Evolutionary conservation across 78 protist species (phyloP).

Genomic region (Acrasis kona): DNA sequence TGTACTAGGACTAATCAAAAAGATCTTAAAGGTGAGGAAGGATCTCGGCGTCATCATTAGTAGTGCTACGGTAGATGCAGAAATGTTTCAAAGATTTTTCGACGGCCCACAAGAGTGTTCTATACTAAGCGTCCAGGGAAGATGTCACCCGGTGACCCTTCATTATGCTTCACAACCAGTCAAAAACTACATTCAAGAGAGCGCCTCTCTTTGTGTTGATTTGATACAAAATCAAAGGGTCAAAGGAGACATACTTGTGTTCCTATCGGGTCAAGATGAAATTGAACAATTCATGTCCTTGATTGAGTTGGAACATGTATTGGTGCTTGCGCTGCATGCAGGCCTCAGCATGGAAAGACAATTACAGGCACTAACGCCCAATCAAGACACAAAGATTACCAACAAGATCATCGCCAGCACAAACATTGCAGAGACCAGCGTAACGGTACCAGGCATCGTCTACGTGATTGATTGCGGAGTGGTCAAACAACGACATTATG

Average conservation of each 20-base stretch:
- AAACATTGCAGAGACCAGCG: constrained; percentile 52
- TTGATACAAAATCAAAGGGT: neutral
- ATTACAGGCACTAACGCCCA: neutral
- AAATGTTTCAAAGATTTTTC: constrained; percentile 8
- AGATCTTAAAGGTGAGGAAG: neutral
- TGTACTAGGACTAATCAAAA: constrained; percentile 25
- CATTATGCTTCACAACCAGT: neutral
- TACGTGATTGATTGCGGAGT: constrained; percentile 34
- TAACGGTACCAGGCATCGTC: constrained; percentile 31
- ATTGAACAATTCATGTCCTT: constrained; percentile 12
- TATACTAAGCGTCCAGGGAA: neutral
- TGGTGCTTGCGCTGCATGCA: constrained; percentile 30
- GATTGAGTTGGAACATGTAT: neutral
- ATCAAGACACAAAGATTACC: constrained; percentile 54
- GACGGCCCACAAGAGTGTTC: constrained; percentile 49
- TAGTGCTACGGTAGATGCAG: constrained; percentile 48
- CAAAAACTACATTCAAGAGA: constrained; percentile 26
- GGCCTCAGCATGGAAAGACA: constrained; percentile 26
- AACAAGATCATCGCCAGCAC: constrained; percentile 21
- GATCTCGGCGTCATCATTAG: constrained; percentile 27
- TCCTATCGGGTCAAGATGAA: constrained; percentile 70
- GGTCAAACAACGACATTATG: neutral
- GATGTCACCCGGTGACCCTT: neutral
- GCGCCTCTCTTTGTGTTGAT: neutral
- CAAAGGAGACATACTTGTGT: constrained; percentile 55